These are phyloP conservation scores for Salvia miltiorrhiza DNA, from an alignment of 257 asterid species.

Conservation along the genomic window DNA sequence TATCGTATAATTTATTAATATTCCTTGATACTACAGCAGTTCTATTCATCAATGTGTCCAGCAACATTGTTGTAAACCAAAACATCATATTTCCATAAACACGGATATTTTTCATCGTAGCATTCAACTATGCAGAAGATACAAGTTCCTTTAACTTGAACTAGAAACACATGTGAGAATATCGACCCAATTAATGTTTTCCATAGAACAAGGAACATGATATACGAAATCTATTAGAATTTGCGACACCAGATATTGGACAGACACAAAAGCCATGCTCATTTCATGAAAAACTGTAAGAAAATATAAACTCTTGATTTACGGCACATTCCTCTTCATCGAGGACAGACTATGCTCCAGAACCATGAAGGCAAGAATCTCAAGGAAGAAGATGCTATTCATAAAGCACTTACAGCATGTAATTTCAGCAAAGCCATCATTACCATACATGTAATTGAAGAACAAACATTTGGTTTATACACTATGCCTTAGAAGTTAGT, in stretches of 20 bases:
- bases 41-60: neutral
- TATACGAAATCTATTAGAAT: neutral
- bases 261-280: neutral
- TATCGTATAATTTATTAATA: neutral
- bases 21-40: neutral
- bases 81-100: neutral
- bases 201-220: neutral
- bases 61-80: neutral
- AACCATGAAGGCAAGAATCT: neutral
- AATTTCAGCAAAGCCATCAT: neutral
- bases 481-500: neutral
- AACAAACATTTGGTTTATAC: neutral
- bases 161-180: neutral
- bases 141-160: neutral
- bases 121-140: neutral
- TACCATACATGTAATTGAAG: neutral
- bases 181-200: neutral
- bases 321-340: neutral
- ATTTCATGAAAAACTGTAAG: neutral
- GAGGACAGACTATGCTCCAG: neutral
- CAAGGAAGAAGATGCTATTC: conserved; percentile 3
- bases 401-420: neutral
- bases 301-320: neutral
- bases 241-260: neutral
- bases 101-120: neutral